Conservation (phyloP, 257 asterid species). For the Fraxinus pennsylvanica region DNA sequence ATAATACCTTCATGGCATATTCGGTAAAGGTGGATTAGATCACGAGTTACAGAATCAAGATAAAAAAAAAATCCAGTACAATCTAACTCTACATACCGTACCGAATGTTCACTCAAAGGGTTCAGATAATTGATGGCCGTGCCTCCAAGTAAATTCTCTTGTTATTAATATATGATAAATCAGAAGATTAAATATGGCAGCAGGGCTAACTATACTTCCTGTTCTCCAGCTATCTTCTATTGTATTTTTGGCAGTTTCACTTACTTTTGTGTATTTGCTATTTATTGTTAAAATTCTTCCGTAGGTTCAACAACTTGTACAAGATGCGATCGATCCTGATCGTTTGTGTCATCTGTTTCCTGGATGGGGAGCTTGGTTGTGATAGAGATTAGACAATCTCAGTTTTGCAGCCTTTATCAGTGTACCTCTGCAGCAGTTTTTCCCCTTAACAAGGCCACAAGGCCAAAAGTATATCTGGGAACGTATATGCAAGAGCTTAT, state of each 20-base stretch:
- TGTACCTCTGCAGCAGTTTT: neutral
- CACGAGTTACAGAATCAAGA: neutral
- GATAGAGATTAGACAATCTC: slow-evolving; percentile 28
- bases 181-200: neutral
- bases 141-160: neutral
- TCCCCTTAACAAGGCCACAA: neutral
- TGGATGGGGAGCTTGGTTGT: slow-evolving; percentile 99
- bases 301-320: slow-evolving; percentile 96
- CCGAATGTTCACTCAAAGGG: neutral
- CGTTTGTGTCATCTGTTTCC: slow-evolving; percentile 94
- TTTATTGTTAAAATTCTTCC: neutral
- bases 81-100: neutral
- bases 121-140: neutral
- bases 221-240: neutral
- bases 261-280: neutral
- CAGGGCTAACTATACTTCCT: neutral
- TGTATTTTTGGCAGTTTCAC: neutral
- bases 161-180: neutral
- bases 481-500: neutral
- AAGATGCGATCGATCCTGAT: slow-evolving; percentile 91
- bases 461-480: neutral
- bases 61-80: neutral
- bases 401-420: slow-evolving; percentile 23
- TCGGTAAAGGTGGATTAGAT: neutral
- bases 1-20: neutral